These are phyloP conservation scores for Neurospora africana DNA, from an alignment of 495 filamentous ascomycete genomes.

Conservation along the genomic window DNA sequence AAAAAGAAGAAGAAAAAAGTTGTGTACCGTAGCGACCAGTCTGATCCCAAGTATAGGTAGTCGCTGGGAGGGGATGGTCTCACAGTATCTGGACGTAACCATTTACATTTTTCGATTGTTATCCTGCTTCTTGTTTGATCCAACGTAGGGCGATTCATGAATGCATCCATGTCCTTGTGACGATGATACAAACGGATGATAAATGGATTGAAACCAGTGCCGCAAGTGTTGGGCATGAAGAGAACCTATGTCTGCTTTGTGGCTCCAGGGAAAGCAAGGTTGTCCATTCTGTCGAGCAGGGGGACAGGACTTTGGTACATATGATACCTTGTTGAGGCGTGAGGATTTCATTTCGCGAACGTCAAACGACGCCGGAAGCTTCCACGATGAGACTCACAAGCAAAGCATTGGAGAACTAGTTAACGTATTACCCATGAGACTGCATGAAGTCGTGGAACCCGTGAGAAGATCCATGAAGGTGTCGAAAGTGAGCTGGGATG, in stretches of 20 bases:
- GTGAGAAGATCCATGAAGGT: background rate
- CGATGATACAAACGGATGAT: background rate
- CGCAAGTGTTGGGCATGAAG: background rate
- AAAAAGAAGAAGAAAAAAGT: background rate
- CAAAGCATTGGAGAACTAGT: background rate
- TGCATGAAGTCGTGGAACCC: background rate
- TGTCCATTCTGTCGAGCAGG: background rate
- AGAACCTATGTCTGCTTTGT: background rate
- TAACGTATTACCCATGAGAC: background rate
- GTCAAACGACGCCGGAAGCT: background rate
- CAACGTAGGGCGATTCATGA: background rate
- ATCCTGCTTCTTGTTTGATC: background rate
- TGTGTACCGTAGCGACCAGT: background rate
- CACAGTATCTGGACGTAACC: background rate
- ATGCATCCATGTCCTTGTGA: background rate
- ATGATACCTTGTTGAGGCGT: background rate
- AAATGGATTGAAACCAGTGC: background rate
- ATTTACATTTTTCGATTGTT: background rate
- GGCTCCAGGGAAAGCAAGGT: background rate
- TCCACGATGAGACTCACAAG: background rate
- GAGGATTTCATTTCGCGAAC: background rate
- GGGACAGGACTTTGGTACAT: background rate
- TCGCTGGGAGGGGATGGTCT: background rate
- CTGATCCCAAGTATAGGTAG: background rate
- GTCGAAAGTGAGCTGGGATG: background rate